These are phyloP conservation scores for Corymbia maculata DNA, from an alignment of 345 rosid genomes.

Conservation along the genomic window DNA sequence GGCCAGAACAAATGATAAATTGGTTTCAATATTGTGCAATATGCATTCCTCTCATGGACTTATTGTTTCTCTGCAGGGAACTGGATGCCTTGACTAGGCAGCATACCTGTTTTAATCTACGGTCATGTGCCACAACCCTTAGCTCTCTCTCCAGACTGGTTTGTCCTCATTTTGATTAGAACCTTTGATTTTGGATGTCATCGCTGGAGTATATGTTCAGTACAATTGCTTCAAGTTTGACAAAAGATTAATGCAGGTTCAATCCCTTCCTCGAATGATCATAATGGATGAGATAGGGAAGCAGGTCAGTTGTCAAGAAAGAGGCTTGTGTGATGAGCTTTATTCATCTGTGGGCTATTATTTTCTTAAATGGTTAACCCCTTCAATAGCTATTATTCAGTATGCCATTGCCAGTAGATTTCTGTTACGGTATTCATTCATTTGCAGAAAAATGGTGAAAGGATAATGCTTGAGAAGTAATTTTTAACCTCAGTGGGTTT, in stretches of 20 bases:
- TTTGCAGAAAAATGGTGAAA: background rate
- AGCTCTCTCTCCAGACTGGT: slow-evolving; percentile 92
- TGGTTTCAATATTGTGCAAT: background rate
- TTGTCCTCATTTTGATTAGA: background rate
- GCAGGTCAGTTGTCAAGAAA: slow-evolving; percentile 43
- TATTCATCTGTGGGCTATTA: background rate
- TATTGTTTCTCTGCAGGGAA: slow-evolving; percentile 48
- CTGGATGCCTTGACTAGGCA: slow-evolving; percentile 77
- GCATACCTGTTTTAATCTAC: slow-evolving; percentile 79
- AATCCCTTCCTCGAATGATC: slow-evolving; percentile 94
- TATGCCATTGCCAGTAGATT: background rate
- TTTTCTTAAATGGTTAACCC: background rate
- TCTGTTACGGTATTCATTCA: background rate
- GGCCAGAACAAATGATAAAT: background rate
- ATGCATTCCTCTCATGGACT: background rate
- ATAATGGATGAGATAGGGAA: slow-evolving; percentile 93
- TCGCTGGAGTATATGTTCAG: background rate
- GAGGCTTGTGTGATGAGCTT: background rate
- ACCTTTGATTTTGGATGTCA: background rate
- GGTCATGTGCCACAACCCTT: slow-evolving; percentile 82
- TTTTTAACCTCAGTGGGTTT: background rate
- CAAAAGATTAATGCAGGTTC: slow-evolving; percentile 53
- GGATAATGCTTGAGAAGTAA: background rate
- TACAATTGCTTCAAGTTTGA: background rate
- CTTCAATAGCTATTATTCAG: background rate